These are phyloP conservation scores for Alternaria sp. DNA, from an alignment of 2,329 filamentous ascomycete genomes.

Conservation along the genomic window DNA sequence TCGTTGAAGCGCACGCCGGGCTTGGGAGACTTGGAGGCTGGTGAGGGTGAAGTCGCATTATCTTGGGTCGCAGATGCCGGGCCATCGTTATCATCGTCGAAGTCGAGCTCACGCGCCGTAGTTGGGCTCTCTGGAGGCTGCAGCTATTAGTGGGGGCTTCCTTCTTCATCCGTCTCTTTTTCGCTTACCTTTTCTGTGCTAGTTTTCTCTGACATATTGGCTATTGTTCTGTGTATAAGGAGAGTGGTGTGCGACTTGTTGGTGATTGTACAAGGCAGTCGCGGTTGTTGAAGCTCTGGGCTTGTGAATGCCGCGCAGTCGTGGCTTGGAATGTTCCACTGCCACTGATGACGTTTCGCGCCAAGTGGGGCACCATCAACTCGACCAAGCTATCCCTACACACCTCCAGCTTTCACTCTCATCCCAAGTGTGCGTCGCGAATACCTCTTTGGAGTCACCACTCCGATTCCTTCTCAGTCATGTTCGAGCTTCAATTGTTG, in stretches of 20 bases:
- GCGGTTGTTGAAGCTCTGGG: constrained; percentile 3
- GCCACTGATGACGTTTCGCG: constrained; percentile 24
- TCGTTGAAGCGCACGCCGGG: constrained; percentile 57
- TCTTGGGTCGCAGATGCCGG: constrained; percentile 35
- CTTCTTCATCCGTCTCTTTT: background rate
- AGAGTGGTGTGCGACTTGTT: background rate
- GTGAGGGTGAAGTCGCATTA: constrained; percentile 43
- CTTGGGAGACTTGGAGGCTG: constrained; percentile 48
- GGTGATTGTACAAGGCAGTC: background rate
- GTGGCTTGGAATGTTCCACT: constrained; percentile 14
- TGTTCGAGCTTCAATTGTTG: background rate
- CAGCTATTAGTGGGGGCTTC: constrained; percentile 2
- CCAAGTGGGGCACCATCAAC: constrained; percentile 12
- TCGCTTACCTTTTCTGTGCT: constrained; percentile 16
- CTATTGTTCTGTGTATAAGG: background rate
- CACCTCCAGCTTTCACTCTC: background rate
- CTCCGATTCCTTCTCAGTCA: background rate
- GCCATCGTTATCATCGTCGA: constrained; percentile 62
- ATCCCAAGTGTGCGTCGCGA: background rate
- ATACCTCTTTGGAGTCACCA: background rate
- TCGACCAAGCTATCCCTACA: background rate
- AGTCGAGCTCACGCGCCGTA: constrained; percentile 63
- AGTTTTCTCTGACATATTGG: constrained; percentile 28
- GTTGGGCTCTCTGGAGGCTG: constrained; percentile 50
- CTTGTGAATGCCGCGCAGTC: constrained; percentile 11